Conservation (phyloP, 2,329 filamentous ascomycete genomes). For the Penicillium sp. region DNA sequence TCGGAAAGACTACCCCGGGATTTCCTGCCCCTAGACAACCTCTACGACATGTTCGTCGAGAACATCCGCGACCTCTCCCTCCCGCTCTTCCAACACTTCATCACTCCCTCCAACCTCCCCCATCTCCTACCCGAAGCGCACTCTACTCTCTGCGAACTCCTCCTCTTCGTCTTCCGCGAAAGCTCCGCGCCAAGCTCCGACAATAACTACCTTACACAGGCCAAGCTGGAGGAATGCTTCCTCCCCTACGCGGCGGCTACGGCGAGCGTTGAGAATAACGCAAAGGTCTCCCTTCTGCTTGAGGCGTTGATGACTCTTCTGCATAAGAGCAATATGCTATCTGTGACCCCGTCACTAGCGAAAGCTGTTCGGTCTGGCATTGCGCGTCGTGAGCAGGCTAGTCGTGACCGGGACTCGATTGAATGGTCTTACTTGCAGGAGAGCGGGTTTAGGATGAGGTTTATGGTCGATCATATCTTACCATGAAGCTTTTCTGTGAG, state of each 20-base stretch:
- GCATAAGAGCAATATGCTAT: slow-evolving; percentile 34
- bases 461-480: slow-evolving; percentile 36
- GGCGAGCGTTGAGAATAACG: slow-evolving; percentile 63
- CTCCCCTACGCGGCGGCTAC: slow-evolving; percentile 65
- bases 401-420: slow-evolving; percentile 33
- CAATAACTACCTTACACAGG: slow-evolving; percentile 48
- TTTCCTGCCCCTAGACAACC: slow-evolving; percentile 39
- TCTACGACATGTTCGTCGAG: slow-evolving; percentile 47
- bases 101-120: slow-evolving; percentile 46
- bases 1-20: slow-evolving; percentile 34
- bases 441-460: slow-evolving; percentile 41
- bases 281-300: slow-evolving; percentile 66
- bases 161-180: slow-evolving; percentile 52
- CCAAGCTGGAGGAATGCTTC: slow-evolving; percentile 58
- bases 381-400: slow-evolving; percentile 46
- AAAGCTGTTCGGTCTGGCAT: slow-evolving; percentile 55
- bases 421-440: slow-evolving; percentile 42
- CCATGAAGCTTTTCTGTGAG: slow-evolving; percentile 1
- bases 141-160: slow-evolving; percentile 53
- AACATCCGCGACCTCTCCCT: slow-evolving; percentile 48
- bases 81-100: slow-evolving; percentile 46
- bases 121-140: slow-evolving; percentile 41
- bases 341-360: slow-evolving; percentile 38
- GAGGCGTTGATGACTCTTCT: slow-evolving; percentile 63
- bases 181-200: slow-evolving; percentile 39